A percentile compares a stretch with the other conserved stretches of the same genome.
Conservation (phyloP, 2,329 filamentous ascomycete genomes). For the Sclerotinia nivalis region DNA sequence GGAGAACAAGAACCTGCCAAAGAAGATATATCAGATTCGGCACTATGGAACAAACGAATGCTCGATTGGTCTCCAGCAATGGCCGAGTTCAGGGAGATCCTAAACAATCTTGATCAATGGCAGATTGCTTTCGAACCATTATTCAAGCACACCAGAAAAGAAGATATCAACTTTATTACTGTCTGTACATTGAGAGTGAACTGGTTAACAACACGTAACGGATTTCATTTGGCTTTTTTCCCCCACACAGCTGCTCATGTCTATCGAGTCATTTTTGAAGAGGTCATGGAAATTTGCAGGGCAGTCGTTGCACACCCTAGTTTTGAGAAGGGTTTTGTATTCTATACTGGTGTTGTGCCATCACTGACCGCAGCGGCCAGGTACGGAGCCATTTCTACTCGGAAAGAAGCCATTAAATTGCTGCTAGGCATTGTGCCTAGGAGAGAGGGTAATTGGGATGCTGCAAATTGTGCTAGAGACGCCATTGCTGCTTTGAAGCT, state of each 20-base stretch:
- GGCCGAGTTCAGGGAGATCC: background rate
- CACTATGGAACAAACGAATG: constrained; percentile 14
- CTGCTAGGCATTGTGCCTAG: constrained; percentile 17
- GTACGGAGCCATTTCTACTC: background rate
- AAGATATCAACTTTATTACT: constrained; percentile 6
- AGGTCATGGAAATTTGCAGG: constrained; percentile 9
- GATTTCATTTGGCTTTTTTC: constrained; percentile 14
- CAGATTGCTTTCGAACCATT: constrained; percentile 15
- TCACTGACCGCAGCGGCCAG: background rate
- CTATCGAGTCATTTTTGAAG: background rate
- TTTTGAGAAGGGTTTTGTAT: constrained; percentile 19
- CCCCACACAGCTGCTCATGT: constrained; percentile 2
- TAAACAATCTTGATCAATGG: constrained; percentile 16
- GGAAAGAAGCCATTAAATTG: constrained; percentile 13
- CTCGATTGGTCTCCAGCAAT: background rate
- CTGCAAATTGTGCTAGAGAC: constrained; percentile 1
- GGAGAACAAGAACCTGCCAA: background rate
- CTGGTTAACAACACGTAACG: constrained; percentile 4
- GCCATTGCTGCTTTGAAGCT: constrained; percentile 11
- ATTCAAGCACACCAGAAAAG: background rate
- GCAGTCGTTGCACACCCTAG: background rate
- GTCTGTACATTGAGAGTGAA: background rate
- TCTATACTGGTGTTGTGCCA: constrained; percentile 13
- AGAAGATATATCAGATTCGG: background rate
- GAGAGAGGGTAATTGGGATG: constrained; percentile 22